Conservation (phyloP, 2,329 filamentous ascomycete species). For the Xylariaceae sp. region DNA sequence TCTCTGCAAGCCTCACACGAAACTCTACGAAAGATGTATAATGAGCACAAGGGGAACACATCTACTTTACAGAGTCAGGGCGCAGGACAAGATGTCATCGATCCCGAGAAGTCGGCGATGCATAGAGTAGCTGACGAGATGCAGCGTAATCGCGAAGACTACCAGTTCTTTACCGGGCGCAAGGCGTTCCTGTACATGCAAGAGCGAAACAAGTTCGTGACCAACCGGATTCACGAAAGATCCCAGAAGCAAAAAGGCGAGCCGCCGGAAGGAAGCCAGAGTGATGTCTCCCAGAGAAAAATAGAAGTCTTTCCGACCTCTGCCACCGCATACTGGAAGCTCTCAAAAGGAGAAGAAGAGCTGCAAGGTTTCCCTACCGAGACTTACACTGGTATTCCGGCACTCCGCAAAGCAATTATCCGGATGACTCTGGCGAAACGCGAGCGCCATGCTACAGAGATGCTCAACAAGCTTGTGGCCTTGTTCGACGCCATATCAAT, state of each 20-base stretch:
- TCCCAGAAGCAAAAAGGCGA: not conserved
- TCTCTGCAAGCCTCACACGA: not conserved
- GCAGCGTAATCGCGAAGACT: not conserved
- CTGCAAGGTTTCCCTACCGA: not conserved
- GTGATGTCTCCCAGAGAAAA: not conserved
- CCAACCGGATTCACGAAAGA: not conserved
- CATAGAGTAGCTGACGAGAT: too few relatives aligned
- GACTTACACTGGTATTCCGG: not conserved
- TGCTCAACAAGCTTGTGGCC: not conserved
- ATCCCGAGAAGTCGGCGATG: too few relatives aligned
- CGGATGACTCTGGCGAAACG: not conserved
- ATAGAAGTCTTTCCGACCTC: not conserved
- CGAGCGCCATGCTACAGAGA: not conserved
- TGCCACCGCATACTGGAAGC: not conserved
- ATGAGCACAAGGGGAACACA: too few relatives aligned
- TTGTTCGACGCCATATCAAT: not conserved
- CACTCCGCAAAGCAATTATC: slow-evolving; percentile 10
- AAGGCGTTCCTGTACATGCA: not conserved
- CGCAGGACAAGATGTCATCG: too few relatives aligned
- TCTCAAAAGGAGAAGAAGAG: not conserved
- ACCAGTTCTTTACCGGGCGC: not conserved
- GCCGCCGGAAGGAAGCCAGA: not conserved
- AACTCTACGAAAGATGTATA: not conserved
- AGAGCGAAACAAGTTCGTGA: not conserved
- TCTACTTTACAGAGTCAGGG: too few relatives aligned